These are phyloP conservation scores for Gossypium trilobum DNA, from an alignment of 441 rosid species.

Conservation along the genomic window DNA sequence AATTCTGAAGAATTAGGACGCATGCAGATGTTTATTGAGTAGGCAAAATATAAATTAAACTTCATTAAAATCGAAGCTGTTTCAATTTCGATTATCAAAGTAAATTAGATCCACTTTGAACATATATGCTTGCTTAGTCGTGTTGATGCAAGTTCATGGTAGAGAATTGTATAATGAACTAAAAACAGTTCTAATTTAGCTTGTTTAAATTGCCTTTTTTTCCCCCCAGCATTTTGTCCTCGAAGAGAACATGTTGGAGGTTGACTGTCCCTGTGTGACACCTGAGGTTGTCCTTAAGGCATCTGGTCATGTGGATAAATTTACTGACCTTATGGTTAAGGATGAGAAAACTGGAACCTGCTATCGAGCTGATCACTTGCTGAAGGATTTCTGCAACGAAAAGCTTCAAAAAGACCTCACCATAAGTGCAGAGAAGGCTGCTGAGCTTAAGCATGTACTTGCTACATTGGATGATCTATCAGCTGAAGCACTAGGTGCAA, in stretches of 20 bases:
- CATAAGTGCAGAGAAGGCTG: constrained; percentile 41
- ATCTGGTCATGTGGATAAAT: constrained; percentile 69
- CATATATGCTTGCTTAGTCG: background rate
- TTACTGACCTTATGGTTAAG: constrained; percentile 74
- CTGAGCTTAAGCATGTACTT: constrained; percentile 49
- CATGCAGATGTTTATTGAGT: background rate
- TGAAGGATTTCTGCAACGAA: constrained; percentile 63
- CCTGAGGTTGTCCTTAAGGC: constrained; percentile 71
- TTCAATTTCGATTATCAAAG: background rate
- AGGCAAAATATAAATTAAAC: background rate
- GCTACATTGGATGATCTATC: constrained; percentile 64
- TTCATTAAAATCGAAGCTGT: background rate
- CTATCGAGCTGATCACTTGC: constrained; percentile 64
- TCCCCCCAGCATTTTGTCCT: constrained; percentile 51
- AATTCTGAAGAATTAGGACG: background rate
- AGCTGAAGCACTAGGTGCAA: constrained; percentile 58
- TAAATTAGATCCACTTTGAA: background rate
- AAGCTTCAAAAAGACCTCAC: constrained; percentile 60
- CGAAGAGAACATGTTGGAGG: constrained; percentile 53
- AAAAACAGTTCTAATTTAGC: background rate
- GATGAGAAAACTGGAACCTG: constrained; percentile 64
- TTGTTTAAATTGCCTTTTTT: constrained; percentile 2
- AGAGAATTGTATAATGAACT: background rate
- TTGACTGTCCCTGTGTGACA: constrained; percentile 41
- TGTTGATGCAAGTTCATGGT: background rate